These are phyloP conservation scores for Herpetospermum pedunculosum DNA, from an alignment of 306 rosid genomes.

Conservation along the genomic window DNA sequence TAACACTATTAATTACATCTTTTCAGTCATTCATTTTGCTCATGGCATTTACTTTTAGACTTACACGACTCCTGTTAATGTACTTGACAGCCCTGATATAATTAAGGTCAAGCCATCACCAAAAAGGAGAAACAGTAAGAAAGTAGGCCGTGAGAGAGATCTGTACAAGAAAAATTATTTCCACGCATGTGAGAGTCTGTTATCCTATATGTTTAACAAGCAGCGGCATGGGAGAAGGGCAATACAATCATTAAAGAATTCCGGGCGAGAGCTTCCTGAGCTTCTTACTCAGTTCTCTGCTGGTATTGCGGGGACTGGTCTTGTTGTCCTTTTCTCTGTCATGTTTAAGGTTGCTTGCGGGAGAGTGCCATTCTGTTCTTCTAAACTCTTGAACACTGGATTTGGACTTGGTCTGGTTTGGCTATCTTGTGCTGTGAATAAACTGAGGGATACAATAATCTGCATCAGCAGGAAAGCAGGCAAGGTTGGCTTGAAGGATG, in stretches of 20 bases:
- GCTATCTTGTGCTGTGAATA: slow-evolving; percentile 66
- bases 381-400: slow-evolving; percentile 40
- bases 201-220: slow-evolving; percentile 49
- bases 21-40: not conserved
- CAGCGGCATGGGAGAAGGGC: slow-evolving; percentile 31
- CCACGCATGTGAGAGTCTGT: slow-evolving; percentile 74
- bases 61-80: slow-evolving; percentile 8
- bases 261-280: slow-evolving; percentile 69
- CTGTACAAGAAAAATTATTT: slow-evolving; percentile 53
- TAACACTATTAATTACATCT: not conserved
- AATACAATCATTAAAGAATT: slow-evolving; percentile 46
- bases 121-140: slow-evolving; percentile 42
- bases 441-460: slow-evolving; percentile 43
- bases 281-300: slow-evolving; percentile 62
- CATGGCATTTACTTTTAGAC: not conserved
- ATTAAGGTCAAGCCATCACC: slow-evolving; percentile 39
- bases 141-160: slow-evolving; percentile 44
- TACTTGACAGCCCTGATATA: slow-evolving; percentile 58
- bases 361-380: slow-evolving; percentile 41
- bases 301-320: slow-evolving; percentile 73
- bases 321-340: slow-evolving; percentile 63
- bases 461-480: slow-evolving; percentile 39
- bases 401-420: slow-evolving; percentile 69
- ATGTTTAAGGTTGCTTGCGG: slow-evolving; percentile 42
- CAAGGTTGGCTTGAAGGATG: slow-evolving; percentile 45